Percentiles rank a stretch among this genome's conserved stretches.
These are phyloP conservation scores for Yamadazyma laniorum DNA, from an alignment of 805 yeast genomes.

Conservation along the genomic window DNA sequence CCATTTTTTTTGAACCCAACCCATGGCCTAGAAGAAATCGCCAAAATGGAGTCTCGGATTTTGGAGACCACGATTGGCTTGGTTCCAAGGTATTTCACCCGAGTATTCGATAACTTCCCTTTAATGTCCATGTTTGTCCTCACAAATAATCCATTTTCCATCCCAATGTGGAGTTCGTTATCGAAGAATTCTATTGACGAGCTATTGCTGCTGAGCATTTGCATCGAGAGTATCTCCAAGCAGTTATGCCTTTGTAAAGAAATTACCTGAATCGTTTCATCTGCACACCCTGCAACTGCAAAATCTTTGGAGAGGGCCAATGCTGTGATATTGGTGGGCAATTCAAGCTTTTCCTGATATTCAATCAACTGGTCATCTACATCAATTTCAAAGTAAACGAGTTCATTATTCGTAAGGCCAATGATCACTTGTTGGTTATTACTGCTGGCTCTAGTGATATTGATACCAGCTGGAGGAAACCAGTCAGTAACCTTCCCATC, in stretches of 20 bases:
- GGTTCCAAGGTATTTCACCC: slow-evolving; percentile 73
- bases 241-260: slow-evolving; percentile 60
- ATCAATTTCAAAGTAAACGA: slow-evolving; percentile 81
- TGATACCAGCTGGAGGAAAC: slow-evolving; percentile 79
- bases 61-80: slow-evolving; percentile 53
- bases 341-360: slow-evolving; percentile 58
- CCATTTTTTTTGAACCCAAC: slow-evolving; percentile 45
- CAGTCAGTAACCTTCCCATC: slow-evolving; percentile 55
- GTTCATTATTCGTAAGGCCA: slow-evolving; percentile 68
- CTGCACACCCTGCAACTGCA: slow-evolving; percentile 70
- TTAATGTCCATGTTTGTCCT: slow-evolving; percentile 56
- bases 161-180: slow-evolving; percentile 64
- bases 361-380: slow-evolving; percentile 67
- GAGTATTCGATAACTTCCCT: slow-evolving; percentile 61
- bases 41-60: slow-evolving; percentile 39
- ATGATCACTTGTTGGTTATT: slow-evolving; percentile 68
- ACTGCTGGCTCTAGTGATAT: slow-evolving; percentile 56
- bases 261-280: slow-evolving; percentile 65
- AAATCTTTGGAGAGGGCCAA: slow-evolving; percentile 41
- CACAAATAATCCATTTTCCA: slow-evolving; percentile 79
- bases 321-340: slow-evolving; percentile 44
- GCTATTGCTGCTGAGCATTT: slow-evolving; percentile 55
- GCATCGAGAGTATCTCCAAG: slow-evolving; percentile 60
- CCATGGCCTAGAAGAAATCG: slow-evolving; percentile 57
- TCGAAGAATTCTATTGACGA: slow-evolving; percentile 25